phyloP scores from a whole-genome alignment of 805 yeast genomes.

The Nakazawaea anatomiae region DNA sequence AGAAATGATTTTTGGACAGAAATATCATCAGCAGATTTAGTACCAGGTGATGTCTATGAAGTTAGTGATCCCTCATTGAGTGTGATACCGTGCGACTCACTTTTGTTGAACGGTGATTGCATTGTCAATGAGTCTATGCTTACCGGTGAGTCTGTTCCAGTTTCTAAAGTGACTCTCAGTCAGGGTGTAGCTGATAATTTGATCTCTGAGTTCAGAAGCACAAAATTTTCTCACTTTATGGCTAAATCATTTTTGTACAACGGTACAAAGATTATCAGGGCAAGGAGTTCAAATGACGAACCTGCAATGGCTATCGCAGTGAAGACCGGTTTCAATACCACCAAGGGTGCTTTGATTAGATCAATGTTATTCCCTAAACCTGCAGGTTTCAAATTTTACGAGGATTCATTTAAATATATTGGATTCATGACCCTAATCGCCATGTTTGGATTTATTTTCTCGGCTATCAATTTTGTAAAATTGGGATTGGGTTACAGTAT shows the following conservation, averaged over 20 bases:
- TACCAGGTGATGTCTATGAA: conserved; percentile 95
- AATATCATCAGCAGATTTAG: conserved; percentile 67
- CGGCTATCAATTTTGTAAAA: conserved; percentile 76
- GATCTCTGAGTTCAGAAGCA: conserved; percentile 46
- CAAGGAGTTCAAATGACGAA: conserved; percentile 63
- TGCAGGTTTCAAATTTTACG: conserved; percentile 84
- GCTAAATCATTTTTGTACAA: conserved; percentile 74
- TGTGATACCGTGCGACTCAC: conserved; percentile 82
- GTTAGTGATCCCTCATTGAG: conserved; percentile 77
- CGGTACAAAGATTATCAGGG: conserved; percentile 87
- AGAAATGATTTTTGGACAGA: conserved; percentile 93
- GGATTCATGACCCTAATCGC: conserved; percentile 93
- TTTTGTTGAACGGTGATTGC: conserved; percentile 85
- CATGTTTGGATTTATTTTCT: conserved; percentile 71
- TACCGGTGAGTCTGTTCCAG: conserved; percentile 98
- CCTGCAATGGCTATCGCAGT: conserved; percentile 85
- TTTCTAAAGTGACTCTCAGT: conserved; percentile 67
- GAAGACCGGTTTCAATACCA: conserved; percentile 90
- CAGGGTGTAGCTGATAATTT: conserved; percentile 54
- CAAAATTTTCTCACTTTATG: conserved; percentile 56
- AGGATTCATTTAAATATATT: conserved; percentile 92
- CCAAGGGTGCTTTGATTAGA: conserved; percentile 88
- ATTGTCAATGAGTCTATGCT: conserved; percentile 97
- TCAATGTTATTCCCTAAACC: conserved; percentile 98
- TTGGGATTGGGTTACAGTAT: conserved; percentile 63